These are phyloP conservation scores for Debaryomyces coudertii DNA, from an alignment of 1,139 yeast genomes.

Conservation along the genomic window DNA sequence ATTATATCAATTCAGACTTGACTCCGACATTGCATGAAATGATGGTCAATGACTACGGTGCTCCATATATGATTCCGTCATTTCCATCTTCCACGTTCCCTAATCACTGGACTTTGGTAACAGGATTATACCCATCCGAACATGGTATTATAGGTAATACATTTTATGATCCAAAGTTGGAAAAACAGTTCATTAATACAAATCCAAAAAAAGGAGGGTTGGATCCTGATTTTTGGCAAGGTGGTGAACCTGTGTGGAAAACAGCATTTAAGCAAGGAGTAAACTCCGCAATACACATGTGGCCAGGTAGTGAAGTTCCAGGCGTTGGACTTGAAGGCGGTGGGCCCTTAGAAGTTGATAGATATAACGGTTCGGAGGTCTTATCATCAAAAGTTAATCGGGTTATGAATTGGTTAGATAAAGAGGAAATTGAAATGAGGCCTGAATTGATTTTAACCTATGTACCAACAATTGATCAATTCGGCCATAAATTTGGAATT, in stretches of 20 bases:
- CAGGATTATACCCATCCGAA: constrained; percentile 80
- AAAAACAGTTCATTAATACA: constrained; percentile 65
- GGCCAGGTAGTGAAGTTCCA: constrained; percentile 90
- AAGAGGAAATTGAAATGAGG: constrained; percentile 46
- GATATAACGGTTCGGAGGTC: constrained; percentile 65
- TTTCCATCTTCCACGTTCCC: constrained; percentile 92
- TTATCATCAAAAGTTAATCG: constrained; percentile 58
- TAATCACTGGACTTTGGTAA: constrained; percentile 87
- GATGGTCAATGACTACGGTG: constrained; percentile 57
- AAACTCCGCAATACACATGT: constrained; percentile 85
- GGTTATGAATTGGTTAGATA: constrained; percentile 69
- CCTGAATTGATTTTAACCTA: constrained; percentile 83
- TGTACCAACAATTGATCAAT: constrained; percentile 77
- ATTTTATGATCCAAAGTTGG: constrained; percentile 64
- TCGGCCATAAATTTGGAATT: constrained; percentile 76
- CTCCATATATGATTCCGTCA: constrained; percentile 85
- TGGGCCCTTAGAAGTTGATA: constrained; percentile 59
- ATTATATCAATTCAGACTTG: constrained; percentile 63
- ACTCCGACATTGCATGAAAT: constrained; percentile 75
- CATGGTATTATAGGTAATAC: constrained; percentile 90
- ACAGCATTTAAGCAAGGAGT: constrained; percentile 72
- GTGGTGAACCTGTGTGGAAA: constrained; percentile 88
- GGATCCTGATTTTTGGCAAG: constrained; percentile 71
- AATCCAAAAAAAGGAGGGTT: constrained; percentile 58
- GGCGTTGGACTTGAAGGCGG: constrained; percentile 44